Percentiles rank a stretch among this genome's conserved stretches.
These are phyloP conservation scores for Suhomyces canberraensis DNA, from an alignment of 805 yeast species.

Conservation along the genomic window DNA sequence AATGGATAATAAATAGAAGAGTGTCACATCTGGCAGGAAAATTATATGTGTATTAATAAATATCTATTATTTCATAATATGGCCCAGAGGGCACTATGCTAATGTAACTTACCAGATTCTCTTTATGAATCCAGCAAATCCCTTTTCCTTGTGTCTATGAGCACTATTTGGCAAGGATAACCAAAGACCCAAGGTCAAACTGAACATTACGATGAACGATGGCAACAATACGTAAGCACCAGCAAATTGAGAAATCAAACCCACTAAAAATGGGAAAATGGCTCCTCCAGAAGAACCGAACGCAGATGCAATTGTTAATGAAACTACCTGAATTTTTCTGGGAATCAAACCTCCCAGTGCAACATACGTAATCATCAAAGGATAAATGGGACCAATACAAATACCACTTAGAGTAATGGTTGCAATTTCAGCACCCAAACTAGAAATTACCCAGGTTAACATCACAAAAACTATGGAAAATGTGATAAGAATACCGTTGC, in stretches of 20 bases:
- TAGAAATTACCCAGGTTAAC: conserved; percentile 16
- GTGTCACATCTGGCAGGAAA: too few species aligned
- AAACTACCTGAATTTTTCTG: conserved; percentile 20
- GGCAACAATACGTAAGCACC: conserved; percentile 25
- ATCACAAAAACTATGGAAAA: conserved; percentile 12
- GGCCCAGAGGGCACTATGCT: too few species aligned
- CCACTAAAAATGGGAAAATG: conserved; percentile 20
- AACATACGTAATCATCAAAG: conserved; percentile 19
- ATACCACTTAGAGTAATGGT: conserved; percentile 17
- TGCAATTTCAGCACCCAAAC: conserved; percentile 13
- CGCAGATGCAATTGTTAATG: conserved; percentile 22
- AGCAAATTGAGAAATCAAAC: conserved; percentile 18
- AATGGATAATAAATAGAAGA: too few species aligned
- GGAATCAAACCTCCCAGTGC: conserved; percentile 17
- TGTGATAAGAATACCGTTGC: conserved; percentile 11
- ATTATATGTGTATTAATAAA: too few species aligned
- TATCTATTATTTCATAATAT: too few species aligned
- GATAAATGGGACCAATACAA: conserved; percentile 21
- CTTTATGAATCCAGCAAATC: background rate
- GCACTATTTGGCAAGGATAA: conserved; percentile 13
- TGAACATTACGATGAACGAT: conserved; percentile 15
- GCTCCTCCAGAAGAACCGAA: conserved; percentile 26
- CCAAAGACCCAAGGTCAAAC: conserved; percentile 17
- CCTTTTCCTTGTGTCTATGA: background rate
- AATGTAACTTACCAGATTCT: background rate